Conservation (phyloP, 73 alveolate species). For the Blepharisma stoltei region DNA sequence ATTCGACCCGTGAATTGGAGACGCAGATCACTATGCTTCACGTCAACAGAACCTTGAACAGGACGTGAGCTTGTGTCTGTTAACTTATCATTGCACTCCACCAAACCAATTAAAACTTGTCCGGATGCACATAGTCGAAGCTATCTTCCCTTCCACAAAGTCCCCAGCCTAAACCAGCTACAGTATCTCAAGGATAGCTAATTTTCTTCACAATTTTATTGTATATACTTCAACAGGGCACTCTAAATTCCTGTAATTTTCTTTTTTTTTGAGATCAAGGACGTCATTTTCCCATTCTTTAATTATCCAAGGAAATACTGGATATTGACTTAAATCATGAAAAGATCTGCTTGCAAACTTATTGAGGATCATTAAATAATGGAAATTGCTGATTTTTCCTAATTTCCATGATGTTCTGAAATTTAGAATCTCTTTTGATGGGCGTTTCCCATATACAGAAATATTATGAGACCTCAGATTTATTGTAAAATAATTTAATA, state of each 20-base stretch:
- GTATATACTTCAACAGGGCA: constrained; percentile 96
- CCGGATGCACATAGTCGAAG: too few relatives aligned
- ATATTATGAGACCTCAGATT: too few relatives aligned
- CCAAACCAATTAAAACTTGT: too few relatives aligned
- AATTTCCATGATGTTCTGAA: constrained; percentile 28
- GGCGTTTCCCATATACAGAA: constrained; percentile 22
- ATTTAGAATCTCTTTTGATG: constrained; percentile 36
- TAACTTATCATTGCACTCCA: too few relatives aligned
- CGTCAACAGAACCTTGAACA: too few relatives aligned
- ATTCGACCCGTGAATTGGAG: constrained; percentile 31
- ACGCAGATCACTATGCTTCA: too few relatives aligned
- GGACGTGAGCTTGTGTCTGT: too few relatives aligned
- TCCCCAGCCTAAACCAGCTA: too few relatives aligned
- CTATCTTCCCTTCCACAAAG: too few relatives aligned
- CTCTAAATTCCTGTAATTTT: constrained; percentile 79
- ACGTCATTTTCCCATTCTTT: constrained; percentile 59
- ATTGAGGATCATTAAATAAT: constrained; percentile 78
- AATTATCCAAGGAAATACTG: constrained; percentile 95
- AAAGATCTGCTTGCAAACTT: constrained; percentile 82
- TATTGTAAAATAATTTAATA: too few relatives aligned
- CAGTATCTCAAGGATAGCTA: too few relatives aligned
- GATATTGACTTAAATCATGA: constrained; percentile 92
- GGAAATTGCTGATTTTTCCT: constrained; percentile 73
- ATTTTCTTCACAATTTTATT: too few relatives aligned
- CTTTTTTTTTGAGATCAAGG: constrained; percentile 51